Base-by-base conservation (phyloP, 2,329 filamentous ascomycete genomes). In the Pseudomassariella vexata region DNA sequence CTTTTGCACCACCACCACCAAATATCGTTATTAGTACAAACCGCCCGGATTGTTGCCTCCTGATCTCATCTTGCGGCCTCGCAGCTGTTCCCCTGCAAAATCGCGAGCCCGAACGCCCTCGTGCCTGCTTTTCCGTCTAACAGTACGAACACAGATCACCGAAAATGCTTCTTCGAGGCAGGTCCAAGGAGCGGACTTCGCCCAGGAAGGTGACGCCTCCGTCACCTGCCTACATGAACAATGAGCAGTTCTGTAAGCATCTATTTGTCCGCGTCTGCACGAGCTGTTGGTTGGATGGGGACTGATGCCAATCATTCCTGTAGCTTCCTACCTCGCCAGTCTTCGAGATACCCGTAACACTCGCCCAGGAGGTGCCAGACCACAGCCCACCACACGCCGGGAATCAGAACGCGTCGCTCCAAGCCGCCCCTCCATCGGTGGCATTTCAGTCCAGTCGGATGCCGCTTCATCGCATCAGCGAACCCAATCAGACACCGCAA, bases 291-390 rank as follows among this genome's bases (percentile, higher is more conserved):
- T 44, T 35, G 39, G 38, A n/a, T 14, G 8, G 24, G 16, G 20
- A 28, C 17, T 36, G 27, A 28, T 28, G 24, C 37, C 40, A 30
- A 41, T 23, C 12, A 14, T 20, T 8, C 16, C 21, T 20, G 39
- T 59, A 87, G 83, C 79, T 44, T 67, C 68, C 38, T 89, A 87
- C 55, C 72, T 88, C 21, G 68, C 79, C 45, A 76, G 80, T 44
- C 71, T 90, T 21, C 79, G 85, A 45, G 76, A 71, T 45, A 83
- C 74, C 56, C 77, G 80, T 31, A 66, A 77, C 35, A 66, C 72
- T 21, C 73, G 84, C 35, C 84, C 84, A 7, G 81, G 76, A 35
- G 83, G 84, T 40, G 81, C 82, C 30, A 70, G 84, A 42, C 82
- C 83, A 38, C 71, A 70, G 34, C 72, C 73, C 15, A 48, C 43